Base-by-base conservation (phyloP, 495 filamentous ascomycete species). In the Massariosphaeria phaeospora region DNA sequence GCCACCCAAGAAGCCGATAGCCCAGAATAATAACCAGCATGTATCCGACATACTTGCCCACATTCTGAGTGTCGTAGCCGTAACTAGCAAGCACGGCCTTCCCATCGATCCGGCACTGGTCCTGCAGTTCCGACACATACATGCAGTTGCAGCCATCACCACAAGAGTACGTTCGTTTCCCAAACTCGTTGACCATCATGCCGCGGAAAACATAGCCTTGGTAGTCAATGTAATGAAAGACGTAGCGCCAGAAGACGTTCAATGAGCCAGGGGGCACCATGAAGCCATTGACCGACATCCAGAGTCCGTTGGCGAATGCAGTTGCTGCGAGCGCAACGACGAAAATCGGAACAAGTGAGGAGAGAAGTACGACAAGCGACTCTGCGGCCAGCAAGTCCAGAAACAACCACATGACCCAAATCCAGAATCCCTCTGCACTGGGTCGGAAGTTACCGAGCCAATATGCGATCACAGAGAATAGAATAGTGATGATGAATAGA, bases 101-200 rank as follows among this genome's bases (percentile, higher is more conserved):
- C 0, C 88, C 88, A 11, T 77, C 70, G 58, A 93, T 85, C 66
- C 74, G 65, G 55, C 88, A 88, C 65, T 85, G 72, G 6, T 70
- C 67, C 10, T 77, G 79, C 39, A 89, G 62, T 36, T 79, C 75
- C 0, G 76, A 82, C 29, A 73, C 63, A 65, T 84, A 91, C 81
- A 85, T 84, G 69, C 88, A 91, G 15, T 78, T 67, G 59, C 83
- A 89, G 0, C 46, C 69, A 1, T 15, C 33, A 0, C 54, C 69
- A 57, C 87, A 91, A 17, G 64, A 65, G 63, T 85, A 93, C 9
- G 58, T 75, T 1, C 86, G 68, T 12, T 79, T 31, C 0, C 66
- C 69, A 63, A 93, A 90, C 69, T 93, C 86, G 64, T 91, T 91
- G 18, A 91, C 79, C 86, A 93, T 88, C 88, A 93, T 90, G 15